Conservation (phyloP, 306 rosid species). For the Cicer judaicum region DNA sequence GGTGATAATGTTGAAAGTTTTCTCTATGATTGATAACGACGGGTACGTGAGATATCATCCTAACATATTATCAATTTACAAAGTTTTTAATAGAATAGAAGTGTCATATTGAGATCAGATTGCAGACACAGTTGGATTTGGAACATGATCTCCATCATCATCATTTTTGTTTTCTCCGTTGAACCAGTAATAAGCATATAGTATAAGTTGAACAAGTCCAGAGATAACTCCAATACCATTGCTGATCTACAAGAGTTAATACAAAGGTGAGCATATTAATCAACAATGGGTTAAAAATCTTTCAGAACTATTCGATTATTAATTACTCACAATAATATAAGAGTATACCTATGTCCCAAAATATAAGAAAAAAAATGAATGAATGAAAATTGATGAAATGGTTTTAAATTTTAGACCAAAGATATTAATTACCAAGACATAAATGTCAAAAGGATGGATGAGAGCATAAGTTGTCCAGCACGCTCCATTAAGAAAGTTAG, state of each 20-base stretch:
- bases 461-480: constrained; percentile 83
- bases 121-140: constrained; percentile 37
- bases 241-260: constrained; percentile 59
- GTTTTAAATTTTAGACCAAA: no score
- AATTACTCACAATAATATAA: neutral
- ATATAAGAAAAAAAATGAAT: no score
- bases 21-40: no score
- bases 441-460: constrained; percentile 65
- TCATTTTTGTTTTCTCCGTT: constrained; percentile 14
- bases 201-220: constrained; percentile 60
- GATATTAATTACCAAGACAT: constrained; percentile 57
- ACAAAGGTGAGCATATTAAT: no score
- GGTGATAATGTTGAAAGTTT: no score
- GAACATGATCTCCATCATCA: neutral
- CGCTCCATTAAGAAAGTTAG: constrained; percentile 71
- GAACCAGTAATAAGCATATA: constrained; percentile 51
- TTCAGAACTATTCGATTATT: neutral
- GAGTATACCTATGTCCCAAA: no score
- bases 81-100: neutral
- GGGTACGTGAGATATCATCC: no score
- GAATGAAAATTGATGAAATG: no score
- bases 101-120: neutral
- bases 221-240: constrained; percentile 68
- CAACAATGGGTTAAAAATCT: neutral
- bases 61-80: no score